Evolutionary conservation across 164 flowering plant species (phyloP), one percentile per base, ranked within the genome.

Genomic region (Chimonanthus praecox): DNA sequence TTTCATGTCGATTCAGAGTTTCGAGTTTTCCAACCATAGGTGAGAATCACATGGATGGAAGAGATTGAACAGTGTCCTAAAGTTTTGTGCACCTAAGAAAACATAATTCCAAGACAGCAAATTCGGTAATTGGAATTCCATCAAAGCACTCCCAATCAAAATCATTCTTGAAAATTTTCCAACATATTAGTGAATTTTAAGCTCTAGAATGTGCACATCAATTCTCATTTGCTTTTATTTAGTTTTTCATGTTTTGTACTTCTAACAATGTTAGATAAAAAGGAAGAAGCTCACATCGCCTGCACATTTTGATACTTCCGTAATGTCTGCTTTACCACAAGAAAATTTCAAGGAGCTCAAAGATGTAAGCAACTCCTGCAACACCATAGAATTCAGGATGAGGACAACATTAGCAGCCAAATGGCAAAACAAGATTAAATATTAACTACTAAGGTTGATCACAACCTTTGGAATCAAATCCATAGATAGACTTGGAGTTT

Each of bases 231-330:
- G 33, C 33, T 33, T 33, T 33, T 33, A 33, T 33, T n/a, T 33
- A 33, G 33, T 1, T 33, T 33, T 33, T 33, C 33, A 33, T 33
- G 33, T 33, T 33, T 33, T 33, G 33, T 33, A 33, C 33, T 33
- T 33, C 33, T 33, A 33, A 33, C 33, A 33, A 33, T 33, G 33
- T 51, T 66, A 75, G 58, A 73, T 63, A 3, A 68, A 63, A 60
- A 73, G 51, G 47, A 5, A 73, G 62, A 72, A 46, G 87, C 99
- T 89, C 79, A 94, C 99, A 85, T 94, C 99, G 61, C 99, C 99
- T 6, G 64, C 45, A 69, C 99, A 94, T 70, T 82, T 90, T 47
- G 92, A 78, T 13, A 92, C 92, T 79, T 92, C 94, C 20, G 86
- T 15, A 70, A 92, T 84, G 82, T 90, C 87, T 61, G 97, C 99